These are phyloP conservation scores for Lepidium aucheri DNA, from an alignment of 345 rosid species.

Conservation along the genomic window DNA sequence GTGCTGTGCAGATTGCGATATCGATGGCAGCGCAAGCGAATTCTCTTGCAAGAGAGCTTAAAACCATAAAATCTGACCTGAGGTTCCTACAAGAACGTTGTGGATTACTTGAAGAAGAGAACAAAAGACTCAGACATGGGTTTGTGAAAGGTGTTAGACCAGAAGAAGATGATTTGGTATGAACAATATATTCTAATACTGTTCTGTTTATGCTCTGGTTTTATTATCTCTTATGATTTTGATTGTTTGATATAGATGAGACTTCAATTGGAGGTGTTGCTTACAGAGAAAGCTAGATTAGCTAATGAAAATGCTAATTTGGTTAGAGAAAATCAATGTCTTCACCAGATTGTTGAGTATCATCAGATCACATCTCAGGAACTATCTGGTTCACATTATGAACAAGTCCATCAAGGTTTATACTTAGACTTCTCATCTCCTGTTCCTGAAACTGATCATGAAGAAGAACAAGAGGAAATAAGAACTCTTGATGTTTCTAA, in stretches of 20 bases:
- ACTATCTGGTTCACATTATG: slow-evolving; percentile 61
- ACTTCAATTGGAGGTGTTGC: slow-evolving; percentile 84
- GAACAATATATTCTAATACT: neutral
- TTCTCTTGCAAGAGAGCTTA: slow-evolving; percentile 71
- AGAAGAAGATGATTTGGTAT: slow-evolving; percentile 94
- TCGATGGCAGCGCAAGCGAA: slow-evolving; percentile 82
- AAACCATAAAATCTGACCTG: slow-evolving; percentile 59
- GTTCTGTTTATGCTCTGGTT: neutral
- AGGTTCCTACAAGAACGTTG: slow-evolving; percentile 74
- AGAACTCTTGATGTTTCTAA: slow-evolving; percentile 24
- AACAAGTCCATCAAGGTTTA: slow-evolving; percentile 50
- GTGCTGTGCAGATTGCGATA: slow-evolving; percentile 54
- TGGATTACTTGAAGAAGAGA: slow-evolving; percentile 72
- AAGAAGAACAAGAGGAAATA: slow-evolving; percentile 13
- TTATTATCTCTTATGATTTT: neutral
- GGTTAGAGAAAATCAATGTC: slow-evolving; percentile 80
- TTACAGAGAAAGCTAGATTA: slow-evolving; percentile 80
- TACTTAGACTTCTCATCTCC: slow-evolving; percentile 86
- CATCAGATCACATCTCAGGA: slow-evolving; percentile 77
- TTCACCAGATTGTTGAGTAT: slow-evolving; percentile 74
- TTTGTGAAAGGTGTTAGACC: slow-evolving; percentile 59
- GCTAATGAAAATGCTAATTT: slow-evolving; percentile 80
- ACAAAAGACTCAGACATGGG: slow-evolving; percentile 77
- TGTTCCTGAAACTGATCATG: slow-evolving; percentile 22
- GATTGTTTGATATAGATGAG: slow-evolving; percentile 48